Base-by-base conservation (phyloP, 2,329 filamentous ascomycete genomes). In the Diaporthe caulivora region DNA sequence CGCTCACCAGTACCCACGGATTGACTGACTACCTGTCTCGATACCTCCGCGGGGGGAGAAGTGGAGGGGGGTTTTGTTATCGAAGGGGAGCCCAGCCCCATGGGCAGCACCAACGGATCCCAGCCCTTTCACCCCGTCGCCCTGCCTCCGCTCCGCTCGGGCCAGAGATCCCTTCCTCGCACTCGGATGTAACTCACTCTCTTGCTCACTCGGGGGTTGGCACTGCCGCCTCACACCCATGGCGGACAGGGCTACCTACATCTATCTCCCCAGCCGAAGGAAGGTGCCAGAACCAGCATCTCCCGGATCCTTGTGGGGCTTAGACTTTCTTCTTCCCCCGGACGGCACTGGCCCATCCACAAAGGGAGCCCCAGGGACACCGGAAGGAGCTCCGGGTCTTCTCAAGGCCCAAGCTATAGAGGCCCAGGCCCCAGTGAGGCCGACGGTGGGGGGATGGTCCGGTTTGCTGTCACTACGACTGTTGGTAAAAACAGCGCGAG, bases 91-190 rank as follows among this genome's bases (percentile, higher is more conserved):
- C 15, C 47, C 47, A 60, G 40, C 24, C 57, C 37, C 55, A 18
- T 29, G 40, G 37, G 57, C 57, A 60, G 37, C 29, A 37, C 21
- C 17, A 51, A 44, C 57, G n/a, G 34, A 60, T 24, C 44, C 60
- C 2, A 49, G 21, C 31, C 44, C 62, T 15, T 24, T 53, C 31
- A 53, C 26, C 29, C 62, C 21, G 31, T 49, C 29, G 29, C 62
- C 62, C 62, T 67, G 47, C 62, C 47, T 67, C 62, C 62, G 62
- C 62, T 67, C 62, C 62, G 47, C 62, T 67, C 62, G 62, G 58
- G n/a, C 47, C 62, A 53, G 62, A 53, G 47, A 67, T 51, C 47
- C 62, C 44, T 67, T 67, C 47, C 29, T 51, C 29, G 62, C 31
- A 17, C 13, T n/a, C 58, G 31, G 31, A 11, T 58, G 54, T 58